Base-by-base conservation (phyloP, 306 rosid species). In the Trifolium fragiferum region DNA sequence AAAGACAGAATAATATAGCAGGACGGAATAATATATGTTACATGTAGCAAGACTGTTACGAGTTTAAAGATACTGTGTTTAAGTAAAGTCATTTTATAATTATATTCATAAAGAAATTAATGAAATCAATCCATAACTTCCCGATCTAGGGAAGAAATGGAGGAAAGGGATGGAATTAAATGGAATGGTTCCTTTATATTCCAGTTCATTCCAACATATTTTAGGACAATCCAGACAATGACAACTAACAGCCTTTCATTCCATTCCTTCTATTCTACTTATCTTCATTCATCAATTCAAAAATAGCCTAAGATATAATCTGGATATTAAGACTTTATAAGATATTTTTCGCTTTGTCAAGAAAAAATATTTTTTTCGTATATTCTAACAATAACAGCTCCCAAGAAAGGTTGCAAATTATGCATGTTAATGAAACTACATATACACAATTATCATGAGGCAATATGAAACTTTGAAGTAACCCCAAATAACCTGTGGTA, bases 401-500 rank as follows among this genome's bases (percentile, higher is more conserved):
- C 40, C 41, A 66, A 72, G 33, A 72, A 59, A 72, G 51, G 19
- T 20, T 61, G 64, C 37, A 15, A 77, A 49, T 4, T 58, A 66
- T 32, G 16, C 25, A 58, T 19, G 62, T 50, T 43, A 59, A 75
- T 21, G 25, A 54, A 53, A 59, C 57, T 19, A 18, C 9, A 50
- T 21, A 51, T 51, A 60, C 47, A 76, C 71, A 43, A 58, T 32
- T 50, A 66, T 49, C 18, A 25, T 16, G 46, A 46, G 64, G 66
- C 67, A 76, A 25, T 27, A 13, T 20, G 30, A 44, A 73, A 75
- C 78, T 14, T 75, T 30, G 55, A 55, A 55, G 27, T 23, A 61
- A 60, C 40, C 30, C 44, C 37, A 47, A 75, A 67, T 55, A 84
- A 95, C 99, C 99, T 92, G 99, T 37, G 99, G 99, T 74, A 95